Evolutionary conservation across 768 basidiomycete species (phyloP), one percentile per base, ranked within the genome.

Genomic region (Cubamyces sp.): DNA sequence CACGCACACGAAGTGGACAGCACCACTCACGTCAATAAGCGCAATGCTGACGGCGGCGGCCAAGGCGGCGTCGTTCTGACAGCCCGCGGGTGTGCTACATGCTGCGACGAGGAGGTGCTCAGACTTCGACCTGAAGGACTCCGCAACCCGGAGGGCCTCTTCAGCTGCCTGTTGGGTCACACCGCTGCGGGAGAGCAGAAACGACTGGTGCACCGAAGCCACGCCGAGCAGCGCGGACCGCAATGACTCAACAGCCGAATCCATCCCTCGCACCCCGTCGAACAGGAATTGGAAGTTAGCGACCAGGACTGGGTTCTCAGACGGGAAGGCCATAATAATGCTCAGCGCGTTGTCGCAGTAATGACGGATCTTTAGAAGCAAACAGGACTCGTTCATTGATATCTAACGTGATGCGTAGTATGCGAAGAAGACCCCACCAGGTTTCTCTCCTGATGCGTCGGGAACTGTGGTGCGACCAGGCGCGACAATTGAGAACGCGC

Each of bases 331-430:
- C 80, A 84, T 78, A 72, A 79, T 78, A 58, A 79, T 73, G 67
- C 77, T 77, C 61, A 80, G 76, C 46, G 77, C 76, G 71, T 75
- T 78, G 73, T 79, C 75, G 69, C 76, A 81, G 74, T 75, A 81
- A 75, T 72, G 72, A 66, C 65, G 70, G 70, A 78, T 76, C 74
- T 74, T 77, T 68, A 65, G 68, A 70, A 71, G 57, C 68, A 69
- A 70, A 69, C 66, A 65, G 70, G 67, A 73, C 64, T 68, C 68
- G 72, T 70, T 80, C 77, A 82, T 77, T 78, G 77, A 77, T 82
- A 82, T 82, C 81, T 79, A 79, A 72, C 71, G 64, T 75, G 77
- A 65, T 81, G 80, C 70, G 77, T 77, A 75, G 76, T 76, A 67
- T 80, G 77, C 63, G 81, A 74, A 64, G 74, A 69, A 57, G 77